A percentile compares a stretch with the other conserved stretches of the same genome.
Evolutionary conservation across 129 eudicot genomes (phyloP).

Genomic region (Pulicaria dysenterica): DNA sequence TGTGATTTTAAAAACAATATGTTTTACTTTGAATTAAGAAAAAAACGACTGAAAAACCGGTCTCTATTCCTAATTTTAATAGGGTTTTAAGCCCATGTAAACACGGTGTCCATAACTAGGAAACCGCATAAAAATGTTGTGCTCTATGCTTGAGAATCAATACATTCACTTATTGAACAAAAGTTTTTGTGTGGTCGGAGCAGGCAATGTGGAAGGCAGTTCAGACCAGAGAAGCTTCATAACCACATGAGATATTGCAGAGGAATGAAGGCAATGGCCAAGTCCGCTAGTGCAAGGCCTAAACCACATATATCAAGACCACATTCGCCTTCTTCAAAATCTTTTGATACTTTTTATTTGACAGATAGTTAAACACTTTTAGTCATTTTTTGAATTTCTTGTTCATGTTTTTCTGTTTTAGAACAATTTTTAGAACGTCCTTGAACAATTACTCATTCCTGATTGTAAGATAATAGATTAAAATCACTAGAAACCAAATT

Average conservation of each 20-base stretch:
- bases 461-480: background rate
- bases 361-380: constrained; percentile 23
- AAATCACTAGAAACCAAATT: constrained; percentile 3
- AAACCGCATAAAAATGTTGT: background rate
- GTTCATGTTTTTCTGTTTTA: background rate
- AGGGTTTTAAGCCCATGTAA: background rate
- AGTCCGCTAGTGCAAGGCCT: constrained; percentile 28
- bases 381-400: background rate
- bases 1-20: background rate
- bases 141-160: background rate
- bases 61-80: no score
- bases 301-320: constrained; percentile 28
- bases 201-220: constrained; percentile 84
- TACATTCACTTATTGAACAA: background rate
- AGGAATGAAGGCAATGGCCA: constrained; percentile 61
- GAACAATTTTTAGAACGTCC: background rate
- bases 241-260: constrained; percentile 73
- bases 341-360: constrained; percentile 36
- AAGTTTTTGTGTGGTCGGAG: constrained; percentile 18
- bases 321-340: constrained; percentile 29
- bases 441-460: background rate
- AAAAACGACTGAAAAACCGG: no score
- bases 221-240: constrained; percentile 71
- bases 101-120: background rate
- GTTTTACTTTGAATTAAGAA: constrained; percentile 26